Evolutionary conservation across 495 filamentous ascomycete species (phyloP), one percentile per base, ranked within the genome.

Genomic region (Chaetomium cochliodes): DNA sequence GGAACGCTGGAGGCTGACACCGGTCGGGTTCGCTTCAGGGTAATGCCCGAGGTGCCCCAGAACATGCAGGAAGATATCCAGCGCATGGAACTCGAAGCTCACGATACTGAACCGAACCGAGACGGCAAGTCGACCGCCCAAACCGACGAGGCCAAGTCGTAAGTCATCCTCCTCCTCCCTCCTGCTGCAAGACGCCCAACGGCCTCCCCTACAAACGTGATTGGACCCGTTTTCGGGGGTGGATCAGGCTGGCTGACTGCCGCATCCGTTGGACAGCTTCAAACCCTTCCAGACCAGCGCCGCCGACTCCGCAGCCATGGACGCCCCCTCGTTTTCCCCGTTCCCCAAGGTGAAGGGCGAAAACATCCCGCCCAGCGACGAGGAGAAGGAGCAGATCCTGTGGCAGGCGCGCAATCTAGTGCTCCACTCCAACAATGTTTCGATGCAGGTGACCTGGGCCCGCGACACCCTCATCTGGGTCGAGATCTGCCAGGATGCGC

Each of bases 361-460:
- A 46, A 96, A 97, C 74, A 91, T 98, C 9, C 96, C 94, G 18
- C 92, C 92, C 2, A 92, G 91, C 65, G 92, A 97, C 77, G 93
- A 97, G 67, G 91, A 98, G 74, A 90, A 93, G 71, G 94, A 96
- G 72, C 86, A 87, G 18, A 91, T 88, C 58, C 79, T 98, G 41
- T 92, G 94, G 74, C 86, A 86, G 72, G 92, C 92, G 47, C 88
- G 94, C 46, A 76, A 87, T 63, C 82, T 88, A 50, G 93, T 98
- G 22, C 81, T 98, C 65, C 92, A 92, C 67, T 97, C 94, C 41
- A 93, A 96, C 67, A 93, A 98, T 72, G 92, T 93, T 41, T 89
- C 96, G 64, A 93, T 96, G 88, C 94, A 98, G 81, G 80, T 98
- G 64, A 88, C 90, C 39, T 98, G 94, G 94, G 94, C 96, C 47